Base-by-base conservation (phyloP, 1,139 yeast genomes). In the Kluyveromyces marxianus region DNA sequence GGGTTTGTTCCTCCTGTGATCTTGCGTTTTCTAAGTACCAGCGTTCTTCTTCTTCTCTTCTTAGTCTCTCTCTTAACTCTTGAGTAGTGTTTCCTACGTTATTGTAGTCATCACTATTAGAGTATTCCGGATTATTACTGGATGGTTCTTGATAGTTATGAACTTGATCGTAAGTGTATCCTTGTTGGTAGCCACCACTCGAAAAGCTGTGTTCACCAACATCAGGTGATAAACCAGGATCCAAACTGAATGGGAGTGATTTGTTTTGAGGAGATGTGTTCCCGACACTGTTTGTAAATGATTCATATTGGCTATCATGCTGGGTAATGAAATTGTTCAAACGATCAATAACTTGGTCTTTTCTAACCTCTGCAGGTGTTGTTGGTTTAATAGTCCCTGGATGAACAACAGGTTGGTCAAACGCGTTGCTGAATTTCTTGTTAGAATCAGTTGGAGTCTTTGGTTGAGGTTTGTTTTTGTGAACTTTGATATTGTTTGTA, bases 251-350 rank as follows among this genome's bases (percentile, higher is more conserved):
- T 30, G 25, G 31, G 24, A 3, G 25, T 4, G 28, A 10, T 25
- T 30, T n/a, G 32, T 24, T 29, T 27, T 41, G 30, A 4, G 44
- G 44, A 14, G 44, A 41, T 4, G 21, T 29, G 27, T 35, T 40
- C 42, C 38, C 41, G 43, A 56, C 61, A 29, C 46, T 50, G 30
- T 48, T 50, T 4, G 66, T 58, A 41, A 60, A 61, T 29, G 54
- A 54, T 31, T 54, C 43, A 45, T 61, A 61, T 3, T 40, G 43
- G 3, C 52, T 52, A 26, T 58, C 59, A 45, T 59, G 58, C 25
- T 54, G 49, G 4, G 56, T 55, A 10, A 58, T 54, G 39, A 49
- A 59, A 14, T 54, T 45, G 32, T 56, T 54, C 30, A 57, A 47
- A 41, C 51, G 56, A 24, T 58, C 54, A 24, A 42, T 44, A 25